Percentiles rank a stretch among this genome's conserved stretches.
Conservation (phyloP, 1,139 yeast species). For the Magnusiomyces sp. region DNA sequence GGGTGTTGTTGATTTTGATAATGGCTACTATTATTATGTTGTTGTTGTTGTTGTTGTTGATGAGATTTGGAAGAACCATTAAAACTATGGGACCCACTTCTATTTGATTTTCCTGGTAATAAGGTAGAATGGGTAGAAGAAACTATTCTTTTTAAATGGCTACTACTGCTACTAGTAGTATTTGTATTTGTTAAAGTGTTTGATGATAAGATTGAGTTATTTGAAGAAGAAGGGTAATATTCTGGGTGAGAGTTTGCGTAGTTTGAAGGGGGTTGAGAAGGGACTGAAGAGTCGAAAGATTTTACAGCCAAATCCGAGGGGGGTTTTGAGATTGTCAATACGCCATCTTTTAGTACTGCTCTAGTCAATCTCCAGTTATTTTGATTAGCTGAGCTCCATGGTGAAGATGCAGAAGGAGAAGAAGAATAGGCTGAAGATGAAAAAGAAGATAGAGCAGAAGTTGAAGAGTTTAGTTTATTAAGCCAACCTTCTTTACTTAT, state of each 20-base stretch:
- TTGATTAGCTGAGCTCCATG: conserved; percentile 6
- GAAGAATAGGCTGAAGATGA: conserved; percentile 8
- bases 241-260: conserved; percentile 6
- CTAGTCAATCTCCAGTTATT: conserved; percentile 27
- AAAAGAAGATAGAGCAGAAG: conserved; percentile 2
- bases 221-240: conserved; percentile 5
- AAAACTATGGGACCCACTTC: too few species aligned
- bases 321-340: conserved; percentile 25
- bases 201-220: neutral
- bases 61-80: too few species aligned
- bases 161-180: too few species aligned
- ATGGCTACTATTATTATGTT: too few species aligned
- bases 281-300: conserved; percentile 22
- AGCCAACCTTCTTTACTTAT: conserved; percentile 12
- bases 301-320: conserved; percentile 26
- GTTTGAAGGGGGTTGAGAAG: conserved; percentile 10
- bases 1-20: too few species aligned
- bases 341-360: conserved; percentile 27
- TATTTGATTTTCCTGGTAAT: too few species aligned
- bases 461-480: conserved; percentile 7
- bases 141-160: too few species aligned
- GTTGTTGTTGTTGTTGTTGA: too few species aligned
- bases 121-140: too few species aligned
- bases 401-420: conserved; percentile 3
- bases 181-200: conserved; percentile 1